Base-by-base conservation (phyloP, 352 stramenopile genomes). In the Phytopythium delawarense region DNA sequence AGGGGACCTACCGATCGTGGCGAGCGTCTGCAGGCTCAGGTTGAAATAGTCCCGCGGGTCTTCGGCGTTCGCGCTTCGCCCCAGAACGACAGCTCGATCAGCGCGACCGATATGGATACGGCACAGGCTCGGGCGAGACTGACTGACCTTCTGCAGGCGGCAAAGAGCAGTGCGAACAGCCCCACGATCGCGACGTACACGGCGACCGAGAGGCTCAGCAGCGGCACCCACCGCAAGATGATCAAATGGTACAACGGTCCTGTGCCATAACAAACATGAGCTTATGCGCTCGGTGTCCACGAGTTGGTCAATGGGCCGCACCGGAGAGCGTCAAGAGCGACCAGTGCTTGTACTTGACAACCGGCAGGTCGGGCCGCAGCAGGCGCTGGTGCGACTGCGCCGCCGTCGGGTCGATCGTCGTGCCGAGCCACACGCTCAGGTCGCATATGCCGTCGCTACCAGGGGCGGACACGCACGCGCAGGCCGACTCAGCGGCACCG, bases 1-100 rank as follows among this genome's bases (percentile, higher is more conserved):
- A 50, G 65, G 2, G 2, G 4, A 4, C 28, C 28, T 32, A 85
- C 78, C 79, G 61, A 77, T 82, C 11, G 73, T 87, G n/a, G 76
- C 69, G 20, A 88, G 74, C 28, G 79, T 85, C 57, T 88, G 79
- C 11, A 88, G 50, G 44, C 76, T 87, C 58, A 88, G 56, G 35
- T 88, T 88, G 57, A 87, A 87, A 39, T 74, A 88, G 59, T 84
- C 75, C 1, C 76, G 74, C 30, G 60, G 30, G 21, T 61, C 67
- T 5, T 66, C 34, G 18, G n/a, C 30, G 40, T 21, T 69, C 42
- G 52, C 39, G 30, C 55, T 57, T 23, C 21, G 61, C 16, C 65
- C 12, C 25, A 64, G 30, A 45, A 57, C 23, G 2, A 15, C 35
- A 40, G 9, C 35, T 16, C 9, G 8, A 15, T 40, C 35, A 40